These are phyloP conservation scores for Lachnellula cervina DNA, from an alignment of 2,329 filamentous ascomycete genomes.

Conservation along the genomic window DNA sequence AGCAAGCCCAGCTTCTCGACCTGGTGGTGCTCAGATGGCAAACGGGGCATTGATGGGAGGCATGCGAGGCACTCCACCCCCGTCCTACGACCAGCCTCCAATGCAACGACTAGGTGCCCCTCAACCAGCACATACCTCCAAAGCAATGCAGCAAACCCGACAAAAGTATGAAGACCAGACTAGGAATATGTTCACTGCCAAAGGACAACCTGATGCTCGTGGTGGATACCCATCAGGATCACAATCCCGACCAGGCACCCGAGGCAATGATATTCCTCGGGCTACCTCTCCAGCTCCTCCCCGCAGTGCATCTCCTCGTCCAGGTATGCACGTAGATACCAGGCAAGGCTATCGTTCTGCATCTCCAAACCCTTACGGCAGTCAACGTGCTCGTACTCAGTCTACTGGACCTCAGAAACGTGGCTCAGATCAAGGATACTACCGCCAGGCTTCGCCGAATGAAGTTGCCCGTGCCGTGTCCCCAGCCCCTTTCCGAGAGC, in stretches of 20 bases:
- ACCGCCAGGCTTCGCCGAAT: constrained; percentile 46
- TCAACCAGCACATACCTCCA: constrained; percentile 84
- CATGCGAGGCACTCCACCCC: constrained; percentile 73
- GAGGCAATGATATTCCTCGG: constrained; percentile 54
- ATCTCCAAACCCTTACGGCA: constrained; percentile 56
- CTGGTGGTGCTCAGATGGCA: constrained; percentile 36
- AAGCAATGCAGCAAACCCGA: constrained; percentile 92
- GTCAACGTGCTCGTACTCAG: constrained; percentile 29
- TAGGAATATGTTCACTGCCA: constrained; percentile 64
- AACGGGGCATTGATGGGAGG: constrained; percentile 47
- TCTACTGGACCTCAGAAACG: constrained; percentile 40
- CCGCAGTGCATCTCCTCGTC: constrained; percentile 59
- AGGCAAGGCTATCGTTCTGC: constrained; percentile 44
- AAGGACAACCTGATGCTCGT: constrained; percentile 29
- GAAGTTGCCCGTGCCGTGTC: constrained; percentile 41
- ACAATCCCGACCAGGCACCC: constrained; percentile 53
- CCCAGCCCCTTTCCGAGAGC: constrained; percentile 33
- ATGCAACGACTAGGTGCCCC: constrained; percentile 81
- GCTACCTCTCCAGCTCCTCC: constrained; percentile 65
- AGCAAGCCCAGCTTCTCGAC: constrained; percentile 38
- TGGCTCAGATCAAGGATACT: constrained; percentile 47
- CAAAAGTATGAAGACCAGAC: constrained; percentile 83
- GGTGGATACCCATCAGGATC: constrained; percentile 32
- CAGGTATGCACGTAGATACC: constrained; percentile 46
- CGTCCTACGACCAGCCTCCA: constrained; percentile 68